These are phyloP conservation scores for Coemansia sp. DNA, from an alignment of 371 early-diverging fungal genomes.

Conservation along the genomic window DNA sequence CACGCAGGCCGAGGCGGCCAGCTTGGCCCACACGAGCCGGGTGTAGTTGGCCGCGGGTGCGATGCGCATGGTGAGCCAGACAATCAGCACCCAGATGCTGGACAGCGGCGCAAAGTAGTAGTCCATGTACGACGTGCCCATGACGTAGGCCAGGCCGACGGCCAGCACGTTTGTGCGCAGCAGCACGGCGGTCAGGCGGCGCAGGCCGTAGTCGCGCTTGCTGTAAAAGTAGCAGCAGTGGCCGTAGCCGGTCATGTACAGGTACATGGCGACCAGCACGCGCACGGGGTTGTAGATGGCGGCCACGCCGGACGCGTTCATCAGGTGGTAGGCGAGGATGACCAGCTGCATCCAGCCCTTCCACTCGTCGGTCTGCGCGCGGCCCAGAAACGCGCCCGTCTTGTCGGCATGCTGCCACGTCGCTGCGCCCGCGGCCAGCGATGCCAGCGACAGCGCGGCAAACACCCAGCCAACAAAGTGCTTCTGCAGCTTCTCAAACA, in stretches of 20 bases:
- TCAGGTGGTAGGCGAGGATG: conserved; percentile 72
- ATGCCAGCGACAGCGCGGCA: conserved; percentile 25
- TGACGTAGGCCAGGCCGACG: conserved; percentile 61
- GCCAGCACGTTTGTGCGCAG: conserved; percentile 70
- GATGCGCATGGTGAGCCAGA: conserved; percentile 66
- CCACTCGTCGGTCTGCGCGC: conserved; percentile 81
- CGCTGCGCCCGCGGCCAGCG: conserved; percentile 53
- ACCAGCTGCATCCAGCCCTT: conserved; percentile 84
- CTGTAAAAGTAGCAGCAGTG: conserved; percentile 70
- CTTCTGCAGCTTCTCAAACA: conserved; percentile 69
- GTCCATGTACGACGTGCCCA: conserved; percentile 65
- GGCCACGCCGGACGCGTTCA: conserved; percentile 63
- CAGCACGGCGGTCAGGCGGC: conserved; percentile 61
- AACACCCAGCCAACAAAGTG: conserved; percentile 54
- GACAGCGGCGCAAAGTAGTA: conserved; percentile 79
- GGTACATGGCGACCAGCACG: conserved; percentile 68
- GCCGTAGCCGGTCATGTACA: conserved; percentile 82
- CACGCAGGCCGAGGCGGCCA: conserved; percentile 50
- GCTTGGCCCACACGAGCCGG: conserved; percentile 55
- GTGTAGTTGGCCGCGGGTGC: conserved; percentile 52
- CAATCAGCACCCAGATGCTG: conserved; percentile 65
- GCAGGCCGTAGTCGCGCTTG: conserved; percentile 64
- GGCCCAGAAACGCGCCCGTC: conserved; percentile 60
- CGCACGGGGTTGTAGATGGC: conserved; percentile 71
- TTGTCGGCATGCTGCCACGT: conserved; percentile 54